Percentiles rank a stretch among this genome's conserved stretches.
Evolutionary conservation across 306 rosid species (phyloP).

Genomic region (Quercus robur): DNA sequence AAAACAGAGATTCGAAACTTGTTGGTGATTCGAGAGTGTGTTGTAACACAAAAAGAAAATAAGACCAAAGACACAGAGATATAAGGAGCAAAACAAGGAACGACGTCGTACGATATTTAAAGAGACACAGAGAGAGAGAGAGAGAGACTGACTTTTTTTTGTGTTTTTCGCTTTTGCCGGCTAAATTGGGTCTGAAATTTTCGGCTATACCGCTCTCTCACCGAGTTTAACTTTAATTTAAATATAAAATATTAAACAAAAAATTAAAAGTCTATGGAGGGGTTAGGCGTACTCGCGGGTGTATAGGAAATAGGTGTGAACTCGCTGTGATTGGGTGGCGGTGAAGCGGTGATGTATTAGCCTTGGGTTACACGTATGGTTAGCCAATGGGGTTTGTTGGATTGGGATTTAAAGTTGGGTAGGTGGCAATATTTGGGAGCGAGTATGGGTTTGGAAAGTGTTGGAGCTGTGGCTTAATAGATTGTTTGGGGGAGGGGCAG

Average conservation of each 20-base stretch:
- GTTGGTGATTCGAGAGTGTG: no score
- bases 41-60: neutral
- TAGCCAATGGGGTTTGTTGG: conserved; percentile 12
- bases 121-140: neutral
- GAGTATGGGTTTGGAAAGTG: no score
- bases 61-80: neutral
- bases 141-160: no score
- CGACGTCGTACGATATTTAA: conserved; percentile 11
- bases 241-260: neutral
- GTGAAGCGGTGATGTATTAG: neutral
- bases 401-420: neutral
- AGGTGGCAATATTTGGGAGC: conserved; percentile 10
- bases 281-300: neutral
- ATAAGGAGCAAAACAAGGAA: conserved; percentile 1
- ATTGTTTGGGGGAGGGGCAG: no score
- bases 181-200: neutral
- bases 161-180: neutral
- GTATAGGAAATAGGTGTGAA: neutral
- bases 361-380: conserved; percentile 4
- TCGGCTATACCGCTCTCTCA: neutral
- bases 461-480: no score
- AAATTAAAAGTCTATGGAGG: neutral
- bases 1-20: neutral
- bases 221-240: neutral
- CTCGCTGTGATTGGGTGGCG: neutral